These are phyloP conservation scores for Phylloporus sp. DNA, from an alignment of 768 basidiomycete genomes.

Conservation along the genomic window DNA sequence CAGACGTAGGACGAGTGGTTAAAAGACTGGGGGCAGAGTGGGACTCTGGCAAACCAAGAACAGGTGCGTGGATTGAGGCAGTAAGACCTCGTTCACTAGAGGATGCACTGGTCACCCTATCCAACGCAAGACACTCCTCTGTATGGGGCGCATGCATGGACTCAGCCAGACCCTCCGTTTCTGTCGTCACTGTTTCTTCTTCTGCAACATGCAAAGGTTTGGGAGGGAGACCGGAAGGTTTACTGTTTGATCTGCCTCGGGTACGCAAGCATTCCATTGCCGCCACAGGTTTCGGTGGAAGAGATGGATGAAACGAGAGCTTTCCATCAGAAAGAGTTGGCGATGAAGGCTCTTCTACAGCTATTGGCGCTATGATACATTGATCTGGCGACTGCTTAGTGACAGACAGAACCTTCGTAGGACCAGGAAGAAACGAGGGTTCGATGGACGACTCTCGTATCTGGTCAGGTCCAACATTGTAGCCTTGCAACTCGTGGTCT, in stretches of 20 bases:
- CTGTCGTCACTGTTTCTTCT: slow-evolving; percentile 14
- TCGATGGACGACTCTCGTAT: slow-evolving; percentile 6
- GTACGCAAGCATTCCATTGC: slow-evolving; percentile 15
- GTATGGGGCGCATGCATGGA: slow-evolving; percentile 25
- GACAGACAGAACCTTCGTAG: slow-evolving; percentile 3
- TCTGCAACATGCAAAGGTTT: slow-evolving; percentile 8
- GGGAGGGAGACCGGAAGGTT: slow-evolving; percentile 10
- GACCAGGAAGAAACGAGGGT: slow-evolving; percentile 6
- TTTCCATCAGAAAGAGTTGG: slow-evolving; percentile 13
- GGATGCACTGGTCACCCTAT: slow-evolving; percentile 15
- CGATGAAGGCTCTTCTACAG: slow-evolving; percentile 5
- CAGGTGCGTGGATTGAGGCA: slow-evolving; percentile 58
- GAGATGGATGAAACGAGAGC: slow-evolving; percentile 40
- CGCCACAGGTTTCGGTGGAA: slow-evolving; percentile 44
- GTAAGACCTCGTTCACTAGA: slow-evolving; percentile 36
- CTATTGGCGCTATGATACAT: slow-evolving; percentile 11
- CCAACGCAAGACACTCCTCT: slow-evolving; percentile 16
- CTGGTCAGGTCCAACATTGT: slow-evolving; percentile 7
- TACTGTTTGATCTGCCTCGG: slow-evolving; percentile 13
- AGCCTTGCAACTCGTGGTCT: slow-evolving; percentile 21
- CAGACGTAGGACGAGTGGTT: slow-evolving; percentile 31
- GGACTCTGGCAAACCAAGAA: slow-evolving; percentile 34
- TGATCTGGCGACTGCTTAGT: slow-evolving; percentile 15
- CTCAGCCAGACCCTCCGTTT: slow-evolving; percentile 20
- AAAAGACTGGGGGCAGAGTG: slow-evolving; percentile 33